A percentile compares a stretch with the other conserved stretches of the same genome.
These are phyloP conservation scores for Sarcomyxa edulis DNA, from an alignment of 768 basidiomycete genomes.

Conservation along the genomic window DNA sequence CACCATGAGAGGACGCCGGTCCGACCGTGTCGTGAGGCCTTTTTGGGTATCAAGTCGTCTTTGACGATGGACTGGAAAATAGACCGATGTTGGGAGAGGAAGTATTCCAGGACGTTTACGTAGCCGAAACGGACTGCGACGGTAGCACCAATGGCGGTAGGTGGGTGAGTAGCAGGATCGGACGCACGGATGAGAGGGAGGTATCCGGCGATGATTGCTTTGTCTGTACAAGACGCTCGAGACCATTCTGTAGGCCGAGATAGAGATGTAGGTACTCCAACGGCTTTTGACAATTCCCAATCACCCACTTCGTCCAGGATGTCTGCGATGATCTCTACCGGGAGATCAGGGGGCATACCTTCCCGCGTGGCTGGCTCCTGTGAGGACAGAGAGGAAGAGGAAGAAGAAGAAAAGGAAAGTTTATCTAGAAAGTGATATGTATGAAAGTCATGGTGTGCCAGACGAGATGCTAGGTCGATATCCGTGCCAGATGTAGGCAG, in stretches of 20 bases:
- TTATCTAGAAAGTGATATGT: constrained; percentile 56
- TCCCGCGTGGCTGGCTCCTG: no score
- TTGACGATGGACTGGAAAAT: constrained; percentile 64
- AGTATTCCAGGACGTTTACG: constrained; percentile 68
- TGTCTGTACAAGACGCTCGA: constrained; percentile 63
- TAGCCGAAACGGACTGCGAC: constrained; percentile 70
- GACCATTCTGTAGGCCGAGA: constrained; percentile 66
- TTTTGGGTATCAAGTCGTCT: constrained; percentile 67
- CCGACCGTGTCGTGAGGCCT: constrained; percentile 74
- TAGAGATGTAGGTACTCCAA: constrained; percentile 69
- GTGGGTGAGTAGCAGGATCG: constrained; percentile 48
- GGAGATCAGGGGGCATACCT: constrained; percentile 53
- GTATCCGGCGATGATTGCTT: constrained; percentile 64
- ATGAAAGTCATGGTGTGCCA: constrained; percentile 72
- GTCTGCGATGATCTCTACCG: constrained; percentile 69
- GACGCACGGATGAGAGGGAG: constrained; percentile 56
- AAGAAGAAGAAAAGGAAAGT: constrained; percentile 19
- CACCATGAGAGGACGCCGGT: constrained; percentile 77
- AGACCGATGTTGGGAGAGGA: constrained; percentile 58
- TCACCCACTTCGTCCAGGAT: constrained; percentile 77
- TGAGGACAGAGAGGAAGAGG: constrained; percentile 23
- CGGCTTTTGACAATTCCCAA: constrained; percentile 79
- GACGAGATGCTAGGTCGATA: constrained; percentile 60
- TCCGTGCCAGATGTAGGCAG: constrained; percentile 63
- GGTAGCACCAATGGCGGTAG: constrained; percentile 66